Conservation (phyloP, 371 early-diverging fungal species). For the Saksenaea oblongispora region DNA sequence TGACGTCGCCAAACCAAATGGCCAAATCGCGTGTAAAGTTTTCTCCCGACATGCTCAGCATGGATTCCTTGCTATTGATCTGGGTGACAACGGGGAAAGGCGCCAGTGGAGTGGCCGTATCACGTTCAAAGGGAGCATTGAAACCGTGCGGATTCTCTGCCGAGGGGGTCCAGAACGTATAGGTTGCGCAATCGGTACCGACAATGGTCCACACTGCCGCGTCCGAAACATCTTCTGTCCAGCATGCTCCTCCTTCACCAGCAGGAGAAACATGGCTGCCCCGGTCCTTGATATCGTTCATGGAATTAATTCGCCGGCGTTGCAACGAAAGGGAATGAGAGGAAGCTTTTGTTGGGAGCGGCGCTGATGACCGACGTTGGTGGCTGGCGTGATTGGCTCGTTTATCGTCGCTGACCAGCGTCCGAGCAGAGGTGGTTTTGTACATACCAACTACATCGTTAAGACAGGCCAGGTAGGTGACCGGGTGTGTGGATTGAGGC, state of each 20-base stretch:
- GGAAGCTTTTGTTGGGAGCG: not conserved
- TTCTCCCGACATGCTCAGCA: slow-evolving; percentile 53
- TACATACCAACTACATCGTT: slow-evolving; percentile 80
- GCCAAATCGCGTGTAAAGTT: slow-evolving; percentile 60
- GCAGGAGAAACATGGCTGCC: slow-evolving; percentile 5
- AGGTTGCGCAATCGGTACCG: slow-evolving; percentile 22
- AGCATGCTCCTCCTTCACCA: slow-evolving; percentile 51
- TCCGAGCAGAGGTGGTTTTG: slow-evolving; percentile 62
- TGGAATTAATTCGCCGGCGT: slow-evolving; percentile 46
- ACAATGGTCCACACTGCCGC: slow-evolving; percentile 29
- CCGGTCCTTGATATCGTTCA: slow-evolving; percentile 30
- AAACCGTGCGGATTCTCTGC: not conserved
- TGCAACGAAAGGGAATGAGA: slow-evolving; percentile 14
- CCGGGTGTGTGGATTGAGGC: slow-evolving; percentile 43
- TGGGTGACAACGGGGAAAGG: slow-evolving; percentile 16
- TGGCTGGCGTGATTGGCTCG: not conserved
- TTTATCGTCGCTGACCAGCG: slow-evolving; percentile 16
- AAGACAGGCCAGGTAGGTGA: slow-evolving; percentile 71
- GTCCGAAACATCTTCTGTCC: slow-evolving; percentile 88
- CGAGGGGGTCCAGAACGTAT: slow-evolving; percentile 17
- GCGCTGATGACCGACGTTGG: not conserved
- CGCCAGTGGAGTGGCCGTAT: slow-evolving; percentile 4
- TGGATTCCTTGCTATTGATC: not conserved
- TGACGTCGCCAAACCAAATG: slow-evolving; percentile 60
- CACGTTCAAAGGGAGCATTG: not conserved